Percentiles rank a stretch among this genome's conserved stretches.
phyloP scores from a whole-genome alignment of 805 yeast genomes.

The Sugiyamaella qingdaonensis region DNA sequence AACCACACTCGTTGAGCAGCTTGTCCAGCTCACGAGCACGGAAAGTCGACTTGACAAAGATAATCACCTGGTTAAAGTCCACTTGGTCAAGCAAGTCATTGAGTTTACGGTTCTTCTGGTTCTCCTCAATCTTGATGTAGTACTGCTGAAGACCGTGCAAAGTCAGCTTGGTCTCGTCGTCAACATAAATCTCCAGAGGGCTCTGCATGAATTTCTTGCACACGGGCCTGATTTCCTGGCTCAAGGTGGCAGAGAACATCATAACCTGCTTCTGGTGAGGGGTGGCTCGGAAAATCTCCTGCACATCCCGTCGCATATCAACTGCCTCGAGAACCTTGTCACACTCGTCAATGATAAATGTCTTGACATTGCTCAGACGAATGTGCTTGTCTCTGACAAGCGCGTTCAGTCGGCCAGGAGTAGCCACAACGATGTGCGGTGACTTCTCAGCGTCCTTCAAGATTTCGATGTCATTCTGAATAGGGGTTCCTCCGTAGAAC shows the following conservation, averaged over 20 bases:
- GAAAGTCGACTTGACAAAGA: constrained; percentile 84
- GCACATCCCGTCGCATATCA: constrained; percentile 98
- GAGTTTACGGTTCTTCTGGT: constrained; percentile 87
- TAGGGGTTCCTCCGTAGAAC: constrained; percentile 92
- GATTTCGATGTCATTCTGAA: constrained; percentile 77
- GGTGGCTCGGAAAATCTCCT: constrained; percentile 94
- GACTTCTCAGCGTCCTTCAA: constrained; percentile 88
- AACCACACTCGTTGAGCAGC: constrained; percentile 83
- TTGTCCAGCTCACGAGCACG: constrained; percentile 91
- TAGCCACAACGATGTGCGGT: constrained; percentile 95
- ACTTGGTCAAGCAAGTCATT: constrained; percentile 88
- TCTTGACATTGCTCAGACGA: constrained; percentile 83
- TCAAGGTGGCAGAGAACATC: constrained; percentile 97
- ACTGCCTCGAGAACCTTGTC: constrained; percentile 89
- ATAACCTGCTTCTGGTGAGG: constrained; percentile 98
- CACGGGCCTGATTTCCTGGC: constrained; percentile 90
- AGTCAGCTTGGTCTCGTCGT: constrained; percentile 95
- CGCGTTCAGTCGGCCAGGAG: constrained; percentile 97
- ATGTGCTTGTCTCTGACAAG: constrained; percentile 86
- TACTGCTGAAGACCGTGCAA: constrained; percentile 97
- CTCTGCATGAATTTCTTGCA: constrained; percentile 98
- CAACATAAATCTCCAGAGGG: constrained; percentile 95
- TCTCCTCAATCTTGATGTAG: constrained; percentile 83
- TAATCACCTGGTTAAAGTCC: constrained; percentile 97
- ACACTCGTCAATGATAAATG: constrained; percentile 96